These are phyloP conservation scores for Aspergillus fischeri DNA, from an alignment of 2,329 filamentous ascomycete species.

Conservation along the genomic window DNA sequence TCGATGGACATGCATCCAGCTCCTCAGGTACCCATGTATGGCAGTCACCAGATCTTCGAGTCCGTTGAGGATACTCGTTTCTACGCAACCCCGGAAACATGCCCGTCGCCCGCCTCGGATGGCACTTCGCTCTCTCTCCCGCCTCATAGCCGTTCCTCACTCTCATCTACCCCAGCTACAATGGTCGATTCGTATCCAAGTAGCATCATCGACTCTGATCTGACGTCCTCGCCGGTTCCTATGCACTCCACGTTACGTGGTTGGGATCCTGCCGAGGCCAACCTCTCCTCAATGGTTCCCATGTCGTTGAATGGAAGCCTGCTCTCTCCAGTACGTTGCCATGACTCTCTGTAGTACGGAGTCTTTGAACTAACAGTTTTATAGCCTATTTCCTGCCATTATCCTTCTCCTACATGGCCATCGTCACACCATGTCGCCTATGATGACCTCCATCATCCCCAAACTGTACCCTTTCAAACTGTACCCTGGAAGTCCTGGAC, in stretches of 20 bases:
- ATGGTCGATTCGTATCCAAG: slow-evolving; percentile 34
- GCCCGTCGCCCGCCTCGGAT: slow-evolving; percentile 41
- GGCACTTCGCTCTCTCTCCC: slow-evolving; percentile 29
- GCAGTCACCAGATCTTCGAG: slow-evolving; percentile 32
- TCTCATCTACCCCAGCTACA: slow-evolving; percentile 32
- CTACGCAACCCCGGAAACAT: slow-evolving; percentile 43
- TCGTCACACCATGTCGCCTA: slow-evolving; percentile 34
- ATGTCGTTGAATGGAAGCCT: slow-evolving; percentile 32
- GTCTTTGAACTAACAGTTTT: slow-evolving; percentile 10
- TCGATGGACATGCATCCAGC: slow-evolving; percentile 33
- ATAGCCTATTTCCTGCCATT: slow-evolving; percentile 36
- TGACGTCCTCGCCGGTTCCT: slow-evolving; percentile 32
- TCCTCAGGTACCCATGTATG: slow-evolving; percentile 24
- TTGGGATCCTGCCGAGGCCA: slow-evolving; percentile 31
- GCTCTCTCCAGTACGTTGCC: slow-evolving; percentile 34
- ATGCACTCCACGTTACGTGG: slow-evolving; percentile 28
- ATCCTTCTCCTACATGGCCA: slow-evolving; percentile 39
- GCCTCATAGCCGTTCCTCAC: slow-evolving; percentile 26
- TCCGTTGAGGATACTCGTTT: slow-evolving; percentile 38
- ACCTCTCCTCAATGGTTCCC: slow-evolving; percentile 28
- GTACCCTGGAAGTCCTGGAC: slow-evolving; percentile 34
- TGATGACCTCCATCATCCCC: slow-evolving; percentile 34
- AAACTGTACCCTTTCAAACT: slow-evolving; percentile 28
- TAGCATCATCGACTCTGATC: slow-evolving; percentile 27
- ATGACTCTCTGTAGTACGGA: background rate